A percentile compares a stretch with the other conserved stretches of the same genome.
Conservation (phyloP, 306 rosid species). For the Corylus americana region DNA sequence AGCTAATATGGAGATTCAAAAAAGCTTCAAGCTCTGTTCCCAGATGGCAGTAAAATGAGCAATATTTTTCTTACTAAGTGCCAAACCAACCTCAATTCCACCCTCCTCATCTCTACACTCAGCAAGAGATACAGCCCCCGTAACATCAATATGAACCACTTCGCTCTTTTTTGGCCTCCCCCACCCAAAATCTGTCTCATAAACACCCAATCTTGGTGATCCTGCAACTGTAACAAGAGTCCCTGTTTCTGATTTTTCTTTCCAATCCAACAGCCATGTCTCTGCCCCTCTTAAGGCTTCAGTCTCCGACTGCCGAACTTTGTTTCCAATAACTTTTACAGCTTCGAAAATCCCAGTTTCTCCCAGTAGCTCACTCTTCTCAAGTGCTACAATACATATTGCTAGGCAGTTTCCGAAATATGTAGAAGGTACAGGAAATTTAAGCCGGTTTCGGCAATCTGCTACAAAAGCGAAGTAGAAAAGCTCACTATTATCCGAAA, state of each 20-base stretch:
- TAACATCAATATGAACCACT: slow-evolving; percentile 21
- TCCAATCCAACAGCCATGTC: slow-evolving; percentile 10
- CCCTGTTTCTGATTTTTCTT: not conserved
- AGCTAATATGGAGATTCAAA: not conserved
- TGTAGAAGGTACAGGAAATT: slow-evolving; percentile 12
- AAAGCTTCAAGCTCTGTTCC: slow-evolving; percentile 1
- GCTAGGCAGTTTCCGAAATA: slow-evolving; percentile 34
- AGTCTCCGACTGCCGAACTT: slow-evolving; percentile 1
- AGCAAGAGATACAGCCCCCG: not conserved
- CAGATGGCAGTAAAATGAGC: slow-evolving; percentile 23
- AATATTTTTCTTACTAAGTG: slow-evolving; percentile 25
- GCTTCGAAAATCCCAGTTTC: slow-evolving; percentile 7
- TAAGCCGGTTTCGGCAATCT: slow-evolving; percentile 38
- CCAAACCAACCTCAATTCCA: slow-evolving; percentile 25
- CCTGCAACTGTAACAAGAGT: slow-evolving; percentile 8
- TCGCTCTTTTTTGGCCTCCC: slow-evolving; percentile 26
- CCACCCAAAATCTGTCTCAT: slow-evolving; percentile 35
- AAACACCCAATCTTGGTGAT: slow-evolving; percentile 16
- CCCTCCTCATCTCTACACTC: slow-evolving; percentile 26
- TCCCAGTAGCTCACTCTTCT: slow-evolving; percentile 25
- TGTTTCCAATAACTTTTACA: slow-evolving; percentile 14
- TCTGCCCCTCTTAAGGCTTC: slow-evolving; percentile 19
- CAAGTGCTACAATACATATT: not conserved
- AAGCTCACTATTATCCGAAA: not conserved
- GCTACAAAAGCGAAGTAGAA: slow-evolving; percentile 29